These are phyloP conservation scores for Exserohilum turcica DNA, from an alignment of 2,329 filamentous ascomycete species.

Conservation along the genomic window DNA sequence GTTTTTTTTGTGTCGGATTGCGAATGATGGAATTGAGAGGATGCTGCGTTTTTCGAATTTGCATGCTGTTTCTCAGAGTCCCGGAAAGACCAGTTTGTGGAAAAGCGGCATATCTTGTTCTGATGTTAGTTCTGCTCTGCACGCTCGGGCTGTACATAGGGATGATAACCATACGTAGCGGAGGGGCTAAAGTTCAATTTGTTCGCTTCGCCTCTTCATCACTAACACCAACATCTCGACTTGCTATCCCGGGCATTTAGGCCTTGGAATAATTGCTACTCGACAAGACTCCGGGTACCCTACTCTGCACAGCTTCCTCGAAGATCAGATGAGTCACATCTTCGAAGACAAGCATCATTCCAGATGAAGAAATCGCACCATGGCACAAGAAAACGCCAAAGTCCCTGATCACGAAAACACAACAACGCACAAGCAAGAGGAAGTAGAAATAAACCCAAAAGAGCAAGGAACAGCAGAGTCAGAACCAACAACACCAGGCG, in stretches of 20 bases:
- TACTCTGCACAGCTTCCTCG: background rate
- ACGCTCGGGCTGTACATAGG: background rate
- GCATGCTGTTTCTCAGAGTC: background rate
- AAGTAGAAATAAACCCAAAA: background rate
- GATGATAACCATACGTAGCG: background rate
- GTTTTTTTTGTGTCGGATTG: background rate
- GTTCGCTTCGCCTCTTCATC: constrained; percentile 9
- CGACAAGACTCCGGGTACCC: no score
- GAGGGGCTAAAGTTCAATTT: constrained; percentile 6
- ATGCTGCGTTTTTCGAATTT: background rate
- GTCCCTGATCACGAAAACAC: background rate
- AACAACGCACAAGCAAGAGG: background rate
- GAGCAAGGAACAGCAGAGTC: background rate
- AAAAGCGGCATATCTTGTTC: no score
- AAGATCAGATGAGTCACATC: background rate
- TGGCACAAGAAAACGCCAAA: background rate
- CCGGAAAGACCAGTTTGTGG: no score
- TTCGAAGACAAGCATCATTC: background rate
- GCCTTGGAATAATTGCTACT: background rate
- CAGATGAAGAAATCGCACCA: background rate
- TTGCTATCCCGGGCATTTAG: background rate
- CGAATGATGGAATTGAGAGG: background rate
- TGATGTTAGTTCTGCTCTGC: background rate
- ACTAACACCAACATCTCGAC: background rate
- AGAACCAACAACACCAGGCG: background rate